Base-by-base conservation (phyloP, 371 early-diverging fungal genomes). In the Mucor lusitanicus region DNA sequence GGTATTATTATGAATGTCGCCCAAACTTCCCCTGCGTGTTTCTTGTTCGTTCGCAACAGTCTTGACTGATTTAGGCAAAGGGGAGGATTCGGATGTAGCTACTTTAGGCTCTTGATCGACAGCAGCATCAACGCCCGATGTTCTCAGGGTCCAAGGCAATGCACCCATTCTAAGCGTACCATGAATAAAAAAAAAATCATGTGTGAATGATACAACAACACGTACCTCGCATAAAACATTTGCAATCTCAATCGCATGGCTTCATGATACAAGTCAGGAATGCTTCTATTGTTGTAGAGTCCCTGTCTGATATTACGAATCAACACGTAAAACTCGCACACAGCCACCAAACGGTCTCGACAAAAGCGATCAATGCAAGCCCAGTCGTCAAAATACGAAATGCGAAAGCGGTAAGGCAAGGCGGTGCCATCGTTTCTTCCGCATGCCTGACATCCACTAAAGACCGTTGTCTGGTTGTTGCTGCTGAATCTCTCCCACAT, bases 261-360 rank as follows among this genome's bases (percentile, higher is more conserved):
- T 73, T 97, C 97, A 37, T 87, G 79, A 73, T 90, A 95, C 15
- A 97, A 73, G 48, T 95, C 95, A 70, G 85, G 88, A 15, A 88
- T 80, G 2, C 80, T 79, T 55, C 95, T 88, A 65, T 86, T 89
- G 28, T 88, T 82, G 78, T 92, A 95, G 17, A 93, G 81, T 0
- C 97, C 96, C 68, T 93, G 91, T 56, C 92, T 87, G 33, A 97
- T 81, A 67, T 95, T 92, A 37, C 95, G 88, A 59, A 96, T 90
- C 75, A 97, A 93, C 15, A 91, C 90, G 77, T 95, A 97, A 68
- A 97, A 97, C 71, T 97, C 97, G 70, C 94, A 92, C 4, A 90
- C 95, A 6, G 96, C 92, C 3, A 97, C 94, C 9, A 97, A 68
- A 11, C 96, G 85, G 77, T 95, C 96, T n/a, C 96, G 91, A 71